Evolutionary conservation across 108 stramenopile genomes (phyloP), one percentile per base, ranked within the genome.

Genomic region (Cyclotella atomus): DNA sequence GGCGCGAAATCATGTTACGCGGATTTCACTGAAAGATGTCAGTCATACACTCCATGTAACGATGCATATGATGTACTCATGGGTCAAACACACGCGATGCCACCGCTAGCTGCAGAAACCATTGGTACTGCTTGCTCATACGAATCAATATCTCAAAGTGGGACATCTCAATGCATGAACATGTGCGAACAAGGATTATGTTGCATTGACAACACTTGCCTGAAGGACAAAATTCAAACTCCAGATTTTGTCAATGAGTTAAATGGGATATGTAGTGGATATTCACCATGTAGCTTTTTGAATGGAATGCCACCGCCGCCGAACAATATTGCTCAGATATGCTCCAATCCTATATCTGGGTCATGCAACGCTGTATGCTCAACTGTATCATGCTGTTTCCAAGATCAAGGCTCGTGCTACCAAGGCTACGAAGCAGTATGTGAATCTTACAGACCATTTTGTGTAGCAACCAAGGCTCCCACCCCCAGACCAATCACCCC

Each of bases 361-460:
- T 20, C 20, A n/a, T 68, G 66, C 23, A 36, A 17, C 0, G 8
- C n/a, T 3, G 4, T 68, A 19, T 68, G 66, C 30, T 68, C 66
- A 28, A 3, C 33, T 36, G 36, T 53, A 33, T 68, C 66, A 24
- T 68, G 66, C 20, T 68, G 66, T 15, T 68, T 68, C 33, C 52
- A 29, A 34, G 20, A 33, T 54, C 49, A 47, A 21, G 21, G 9
- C 2, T 54, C 66, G 36, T 68, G 66, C 34, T 68, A 34, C 44
- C 0, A 16, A 35, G 3, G 7, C 28, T 68, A 19, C 24, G 66
- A 33, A 54, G 32, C 47, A 3, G 36, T 33, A 7, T 68, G 66
- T 16, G 25, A 33, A 24, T 19, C 19, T 33, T 68, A 68, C 24
- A 23, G 24, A 21, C 66, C 66, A 10, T 35, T 44, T 24, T 68